Evolutionary conservation across 2,329 filamentous ascomycete species (phyloP), one percentile per base, ranked within the genome.

Genomic region (Pseudopithomyces chartarum): DNA sequence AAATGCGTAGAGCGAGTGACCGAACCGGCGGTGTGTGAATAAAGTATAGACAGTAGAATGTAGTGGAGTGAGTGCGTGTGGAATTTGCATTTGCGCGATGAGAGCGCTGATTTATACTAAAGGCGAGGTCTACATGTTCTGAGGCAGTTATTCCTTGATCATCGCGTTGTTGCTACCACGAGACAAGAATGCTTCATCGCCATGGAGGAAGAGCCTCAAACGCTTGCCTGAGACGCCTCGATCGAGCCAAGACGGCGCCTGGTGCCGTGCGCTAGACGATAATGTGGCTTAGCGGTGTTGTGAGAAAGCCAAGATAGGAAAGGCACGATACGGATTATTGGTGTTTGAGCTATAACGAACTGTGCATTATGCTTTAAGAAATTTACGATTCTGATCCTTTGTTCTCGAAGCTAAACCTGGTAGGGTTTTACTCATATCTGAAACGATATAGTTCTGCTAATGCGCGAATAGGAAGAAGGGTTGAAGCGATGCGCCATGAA

Each of bases 11-110:
- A 55, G 52, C 20, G 54, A 59, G 54, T 55, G 57, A 63, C 63
- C 56, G 58, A 49, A 48, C 61, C 61, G 43, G 61, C 61, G 56
- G 61, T 49, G 13, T 29, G 44, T 44, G 15, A 53, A 23, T n/a
- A 36, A 61, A 17, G 11, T 36, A 47, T 32, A 44, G 39, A 53
- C 29, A 39, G 23, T 40, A 39, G 52, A 47, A 29, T 43, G 34
- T 48, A 22, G 19, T 19, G 19, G 36, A 53, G 42, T 34, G 39
- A 44, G 26, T 36, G 26, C 22, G n/a, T 43, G 11, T 1, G 20
- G 44, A 43, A 32, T 33, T 15, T 8, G 22, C 15, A 6, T 11
- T 38, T 22, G 38, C 22, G 44, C 39, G 23, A n/a, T 36, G 10
- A 19, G 11, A 20, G 5, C 22, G 43, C 33, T 42, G 40, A 44